A percentile compares a stretch with the other conserved stretches of the same genome.
Evolutionary conservation across 2,329 filamentous ascomycete genomes (phyloP).

Genomic region (Alternaria consortialis): DNA sequence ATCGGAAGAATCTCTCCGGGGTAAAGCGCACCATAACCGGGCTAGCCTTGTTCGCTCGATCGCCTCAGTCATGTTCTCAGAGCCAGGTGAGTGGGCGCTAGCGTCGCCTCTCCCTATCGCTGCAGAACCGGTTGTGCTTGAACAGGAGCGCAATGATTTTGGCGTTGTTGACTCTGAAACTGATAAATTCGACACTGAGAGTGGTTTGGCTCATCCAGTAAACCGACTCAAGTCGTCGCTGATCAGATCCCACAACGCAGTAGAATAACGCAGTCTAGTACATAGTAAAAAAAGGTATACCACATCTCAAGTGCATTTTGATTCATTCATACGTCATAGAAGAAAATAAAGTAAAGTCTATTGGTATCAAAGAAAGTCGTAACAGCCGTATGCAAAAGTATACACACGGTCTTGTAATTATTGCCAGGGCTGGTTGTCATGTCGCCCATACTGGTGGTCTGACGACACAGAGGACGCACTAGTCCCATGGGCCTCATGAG

Average conservation of each 20-base stretch:
- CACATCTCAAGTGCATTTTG: not conserved
- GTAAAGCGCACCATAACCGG: not conserved
- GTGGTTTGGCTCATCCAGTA: not conserved
- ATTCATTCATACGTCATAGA: not conserved
- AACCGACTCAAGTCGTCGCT: no score
- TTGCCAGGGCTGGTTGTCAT: conserved; percentile 16
- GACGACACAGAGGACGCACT: conserved; percentile 27
- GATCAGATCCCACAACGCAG: no score
- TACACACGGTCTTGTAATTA: not conserved
- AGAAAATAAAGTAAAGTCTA: not conserved
- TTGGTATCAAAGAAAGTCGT: conserved; percentile 5
- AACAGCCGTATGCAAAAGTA: not conserved
- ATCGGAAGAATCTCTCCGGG: not conserved
- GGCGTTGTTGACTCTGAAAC: not conserved
- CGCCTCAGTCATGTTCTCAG: not conserved
- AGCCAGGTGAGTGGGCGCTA: conserved; percentile 4
- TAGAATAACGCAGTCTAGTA: no score
- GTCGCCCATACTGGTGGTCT: conserved; percentile 20
- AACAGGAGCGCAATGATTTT: not conserved
- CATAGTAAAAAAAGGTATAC: not conserved
- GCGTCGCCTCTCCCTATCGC: not conserved
- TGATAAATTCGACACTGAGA: not conserved
- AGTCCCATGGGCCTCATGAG: conserved; percentile 10
- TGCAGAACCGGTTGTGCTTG: not conserved
- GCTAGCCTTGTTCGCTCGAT: not conserved